Percentiles rank a stretch among this genome's conserved stretches.
These are phyloP conservation scores for Penicillium pulvis DNA, from an alignment of 495 filamentous ascomycete species.

Conservation along the genomic window DNA sequence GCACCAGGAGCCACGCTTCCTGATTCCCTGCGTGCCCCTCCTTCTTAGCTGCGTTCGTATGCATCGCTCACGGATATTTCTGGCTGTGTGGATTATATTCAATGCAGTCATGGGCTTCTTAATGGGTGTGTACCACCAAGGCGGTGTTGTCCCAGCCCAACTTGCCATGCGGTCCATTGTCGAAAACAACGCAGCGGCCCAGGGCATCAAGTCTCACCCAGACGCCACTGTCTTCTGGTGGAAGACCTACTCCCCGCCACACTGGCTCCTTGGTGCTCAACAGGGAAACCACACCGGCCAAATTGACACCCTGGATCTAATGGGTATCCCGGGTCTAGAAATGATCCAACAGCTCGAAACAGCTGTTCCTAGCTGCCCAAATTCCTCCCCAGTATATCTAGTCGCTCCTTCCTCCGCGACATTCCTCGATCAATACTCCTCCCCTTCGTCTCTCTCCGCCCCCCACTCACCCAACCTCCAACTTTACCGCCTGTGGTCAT, in stretches of 20 bases:
- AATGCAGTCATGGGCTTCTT: constrained; percentile 76
- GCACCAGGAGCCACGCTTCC: constrained; percentile 94
- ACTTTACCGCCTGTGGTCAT: constrained; percentile 70
- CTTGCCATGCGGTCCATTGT: constrained; percentile 49
- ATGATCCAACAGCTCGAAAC: constrained; percentile 60
- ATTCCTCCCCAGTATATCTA: constrained; percentile 51
- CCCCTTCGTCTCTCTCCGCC: constrained; percentile 20
- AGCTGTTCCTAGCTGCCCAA: constrained; percentile 56
- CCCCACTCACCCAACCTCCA: constrained; percentile 22
- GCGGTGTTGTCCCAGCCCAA: constrained; percentile 84
- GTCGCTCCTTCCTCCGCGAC: constrained; percentile 71
- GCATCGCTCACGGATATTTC: constrained; percentile 64
- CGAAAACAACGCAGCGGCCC: constrained; percentile 20
- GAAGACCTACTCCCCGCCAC: constrained; percentile 95
- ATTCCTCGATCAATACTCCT: constrained; percentile 66
- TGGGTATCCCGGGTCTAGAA: constrained; percentile 67
- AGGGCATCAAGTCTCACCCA: constrained; percentile 47
- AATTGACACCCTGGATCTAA: constrained; percentile 75
- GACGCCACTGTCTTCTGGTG: constrained; percentile 81
- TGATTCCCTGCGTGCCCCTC: constrained; percentile 86
- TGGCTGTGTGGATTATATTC: constrained; percentile 76
- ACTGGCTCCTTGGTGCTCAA: constrained; percentile 79
- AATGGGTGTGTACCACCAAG: constrained; percentile 95
- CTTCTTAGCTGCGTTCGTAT: constrained; percentile 79
- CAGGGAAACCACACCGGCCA: constrained; percentile 53